Evolutionary conservation across 805 yeast species (phyloP), one percentile per base, ranked within the genome.

Genomic region (Cyberlindnera nakhonratchasimensis): DNA sequence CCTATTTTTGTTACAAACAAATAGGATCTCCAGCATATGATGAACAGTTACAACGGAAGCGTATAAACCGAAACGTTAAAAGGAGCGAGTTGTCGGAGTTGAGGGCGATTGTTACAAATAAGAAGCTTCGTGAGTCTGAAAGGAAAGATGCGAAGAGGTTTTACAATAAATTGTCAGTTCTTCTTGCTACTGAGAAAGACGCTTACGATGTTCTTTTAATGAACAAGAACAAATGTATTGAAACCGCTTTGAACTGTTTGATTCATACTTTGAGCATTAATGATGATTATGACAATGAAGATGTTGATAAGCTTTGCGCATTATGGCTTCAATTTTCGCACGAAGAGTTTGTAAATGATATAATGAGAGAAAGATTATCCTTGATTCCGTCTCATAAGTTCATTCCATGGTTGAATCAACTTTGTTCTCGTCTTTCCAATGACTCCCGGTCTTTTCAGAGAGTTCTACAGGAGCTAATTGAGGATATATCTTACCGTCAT

Each of bases 371-470:
- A 2, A 63, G 66, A 5, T 54, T 82, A 3, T 38, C 54, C 0
- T 36, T 38, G 0, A 62, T 86, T 16, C 84, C 95, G 0, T 68
- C 75, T 12, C 67, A 69, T 55, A 81, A 81, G 51, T 75, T 88
- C 40, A 69, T 86, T 5, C 76, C 88, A 0, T 90, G 97, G 96
- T 69, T 82, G 28, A 81, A 83, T 45, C 98, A 90, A 57, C 69
- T 90, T 34, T 70, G 86, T 3, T 86, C 97, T 0, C 69, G 93
- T 42, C 56, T 90, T 13, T 64, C 76, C 1, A 64, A 63, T 26
- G 84, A 76, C 9, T 11, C 51, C 0, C 58, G 71, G 1, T 56
- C 53, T 0, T 89, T 88, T 52, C 96, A 86, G 54, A 56, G 46
- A 2, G 54, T 73, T 1, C 59, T 89, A 18, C 71, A 72, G 26